Percentiles rank a stretch among this genome's conserved stretches.
phyloP scores from a whole-genome alignment of 202 grass and related monocot genomes.

The Elaeis oleifera region DNA sequence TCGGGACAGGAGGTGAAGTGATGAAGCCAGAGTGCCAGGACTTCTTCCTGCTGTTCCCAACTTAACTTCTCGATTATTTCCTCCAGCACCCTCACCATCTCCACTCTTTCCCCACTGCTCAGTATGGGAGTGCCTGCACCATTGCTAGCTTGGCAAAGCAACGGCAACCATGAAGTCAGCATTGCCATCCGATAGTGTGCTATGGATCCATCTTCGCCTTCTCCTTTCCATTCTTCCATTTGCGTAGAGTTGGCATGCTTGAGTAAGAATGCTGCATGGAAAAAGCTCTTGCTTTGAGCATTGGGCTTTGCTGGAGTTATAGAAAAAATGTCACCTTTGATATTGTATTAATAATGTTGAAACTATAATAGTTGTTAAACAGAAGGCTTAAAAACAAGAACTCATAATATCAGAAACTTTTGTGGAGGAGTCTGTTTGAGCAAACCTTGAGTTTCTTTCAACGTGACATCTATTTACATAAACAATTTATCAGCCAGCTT shows the following conservation, averaged over 20 bases:
- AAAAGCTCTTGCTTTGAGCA: not conserved
- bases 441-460: too few relatives aligned
- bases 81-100: conserved; percentile 57
- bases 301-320: not conserved
- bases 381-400: not conserved
- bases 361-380: not conserved
- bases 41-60: conserved; percentile 67
- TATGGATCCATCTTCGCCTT: conserved; percentile 2
- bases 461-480: too few relatives aligned
- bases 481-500: too few relatives aligned
- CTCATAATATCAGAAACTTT: too few relatives aligned
- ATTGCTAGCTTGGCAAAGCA: conserved; percentile 65
- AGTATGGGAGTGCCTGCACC: conserved; percentile 51
- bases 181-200: conserved; percentile 32
- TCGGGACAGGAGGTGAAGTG: conserved; percentile 53
- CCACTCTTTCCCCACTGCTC: conserved; percentile 49
- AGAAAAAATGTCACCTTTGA: not conserved
- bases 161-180: conserved; percentile 64
- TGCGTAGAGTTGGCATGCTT: conserved; percentile 52
- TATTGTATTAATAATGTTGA: not conserved
- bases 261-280: conserved; percentile 58
- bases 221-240: conserved; percentile 27
- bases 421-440: too few relatives aligned
- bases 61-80: conserved; percentile 57
- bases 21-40: conserved; percentile 72